A percentile compares a stretch with the other conserved stretches of the same genome.
Conservation (phyloP, 2,329 filamentous ascomycete genomes). For the Microcyclospora pomicola region DNA sequence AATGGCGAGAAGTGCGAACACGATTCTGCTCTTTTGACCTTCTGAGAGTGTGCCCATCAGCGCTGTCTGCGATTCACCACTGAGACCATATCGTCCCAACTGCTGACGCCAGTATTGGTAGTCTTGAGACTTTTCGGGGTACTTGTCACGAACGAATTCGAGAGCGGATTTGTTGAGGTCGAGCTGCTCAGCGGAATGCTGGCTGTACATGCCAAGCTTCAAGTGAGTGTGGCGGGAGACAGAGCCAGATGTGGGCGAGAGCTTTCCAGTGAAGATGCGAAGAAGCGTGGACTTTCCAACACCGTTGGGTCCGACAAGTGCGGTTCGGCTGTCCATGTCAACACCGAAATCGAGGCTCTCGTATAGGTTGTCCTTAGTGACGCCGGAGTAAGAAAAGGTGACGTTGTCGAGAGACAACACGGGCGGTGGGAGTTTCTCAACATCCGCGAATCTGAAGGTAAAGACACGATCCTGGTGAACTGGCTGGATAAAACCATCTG, state of each 20-base stretch:
- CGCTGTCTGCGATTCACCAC: constrained; percentile 85
- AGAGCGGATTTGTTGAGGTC: constrained; percentile 95
- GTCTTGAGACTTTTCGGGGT: constrained; percentile 75
- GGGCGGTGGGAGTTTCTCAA: constrained; percentile 96
- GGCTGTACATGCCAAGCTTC: constrained; percentile 95
- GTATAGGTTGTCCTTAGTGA: constrained; percentile 82
- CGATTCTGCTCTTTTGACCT: constrained; percentile 94
- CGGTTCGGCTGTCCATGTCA: constrained; percentile 97
- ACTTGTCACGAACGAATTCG: constrained; percentile 96
- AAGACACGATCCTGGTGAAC: constrained; percentile 77
- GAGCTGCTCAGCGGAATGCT: constrained; percentile 96
- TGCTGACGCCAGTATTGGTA: constrained; percentile 99
- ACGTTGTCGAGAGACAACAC: constrained; percentile 94
- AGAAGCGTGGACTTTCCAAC: constrained; percentile 96
- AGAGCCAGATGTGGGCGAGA: constrained; percentile 66
- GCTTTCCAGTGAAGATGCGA: constrained; percentile 89
- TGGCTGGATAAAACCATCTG: constrained; percentile 93
- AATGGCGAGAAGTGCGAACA: constrained; percentile 91
- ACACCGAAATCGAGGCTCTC: constrained; percentile 95
- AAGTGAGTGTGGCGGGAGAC: constrained; percentile 93
- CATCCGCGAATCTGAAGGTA: constrained; percentile 95
- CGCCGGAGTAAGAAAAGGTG: constrained; percentile 93
- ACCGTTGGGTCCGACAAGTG: constrained; percentile 95
- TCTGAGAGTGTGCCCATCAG: constrained; percentile 97
- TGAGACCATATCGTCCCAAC: constrained; percentile 86